A percentile compares a stretch with the other conserved stretches of the same genome.
phyloP scores from a whole-genome alignment of 306 rosid genomes.

The Dicorynia guianensis region DNA sequence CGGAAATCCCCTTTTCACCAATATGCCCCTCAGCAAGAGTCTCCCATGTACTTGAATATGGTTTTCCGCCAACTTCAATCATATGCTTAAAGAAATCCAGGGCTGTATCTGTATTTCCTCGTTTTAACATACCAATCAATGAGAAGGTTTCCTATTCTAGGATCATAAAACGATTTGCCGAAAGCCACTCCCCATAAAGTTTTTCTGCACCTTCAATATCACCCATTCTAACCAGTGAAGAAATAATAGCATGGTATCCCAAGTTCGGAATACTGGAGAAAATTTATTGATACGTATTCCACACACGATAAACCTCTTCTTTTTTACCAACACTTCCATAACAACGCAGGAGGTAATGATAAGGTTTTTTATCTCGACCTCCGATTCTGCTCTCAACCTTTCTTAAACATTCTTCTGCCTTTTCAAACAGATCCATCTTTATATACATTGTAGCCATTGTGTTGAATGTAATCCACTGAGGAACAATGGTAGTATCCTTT shows the following conservation, averaged over 20 bases:
- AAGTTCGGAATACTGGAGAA: constrained; percentile 83
- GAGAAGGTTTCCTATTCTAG: constrained; percentile 82
- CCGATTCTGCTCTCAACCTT: constrained; percentile 76
- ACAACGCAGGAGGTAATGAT: constrained; percentile 85
- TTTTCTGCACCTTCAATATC: constrained; percentile 85
- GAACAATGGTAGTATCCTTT: constrained; percentile 63
- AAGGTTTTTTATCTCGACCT: constrained; percentile 85
- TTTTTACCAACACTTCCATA: constrained; percentile 81
- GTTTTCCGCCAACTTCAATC: constrained; percentile 68
- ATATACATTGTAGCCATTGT: constrained; percentile 90
- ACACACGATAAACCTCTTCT: constrained; percentile 83
- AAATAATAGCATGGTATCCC: constrained; percentile 84
- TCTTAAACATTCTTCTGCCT: constrained; percentile 68
- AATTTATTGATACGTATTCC: constrained; percentile 74
- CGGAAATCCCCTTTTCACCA: constrained; percentile 57
- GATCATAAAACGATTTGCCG: constrained; percentile 72
- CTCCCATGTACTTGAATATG: constrained; percentile 91
- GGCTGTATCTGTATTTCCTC: constrained; percentile 64
- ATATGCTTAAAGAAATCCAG: constrained; percentile 60
- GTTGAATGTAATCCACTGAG: constrained; percentile 94
- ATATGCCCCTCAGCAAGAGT: constrained; percentile 67
- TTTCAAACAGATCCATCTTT: constrained; percentile 74
- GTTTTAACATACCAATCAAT: constrained; percentile 61
- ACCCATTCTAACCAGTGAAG: constrained; percentile 74
- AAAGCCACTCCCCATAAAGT: constrained; percentile 80